Percentiles rank a stretch among this genome's conserved stretches.
These are phyloP conservation scores for Chytriomyces sp. DNA, from an alignment of 192 early-diverging fungal species.

Conservation along the genomic window DNA sequence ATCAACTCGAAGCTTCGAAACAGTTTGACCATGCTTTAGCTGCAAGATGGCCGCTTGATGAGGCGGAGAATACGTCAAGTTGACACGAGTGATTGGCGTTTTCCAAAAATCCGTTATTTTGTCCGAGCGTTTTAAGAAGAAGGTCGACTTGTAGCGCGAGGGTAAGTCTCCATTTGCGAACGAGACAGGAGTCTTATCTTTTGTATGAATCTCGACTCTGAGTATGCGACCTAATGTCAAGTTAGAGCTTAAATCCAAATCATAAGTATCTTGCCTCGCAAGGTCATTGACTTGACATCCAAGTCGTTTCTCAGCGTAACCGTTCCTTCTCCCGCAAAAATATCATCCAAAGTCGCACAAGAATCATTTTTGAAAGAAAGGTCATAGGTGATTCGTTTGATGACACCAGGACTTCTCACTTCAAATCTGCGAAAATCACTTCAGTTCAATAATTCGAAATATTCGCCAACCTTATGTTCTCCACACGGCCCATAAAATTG, in stretches of 20 bases:
- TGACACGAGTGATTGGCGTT: not conserved
- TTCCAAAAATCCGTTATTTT: constrained; percentile 35
- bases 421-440: too few species aligned
- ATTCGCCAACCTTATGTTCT: constrained; percentile 27
- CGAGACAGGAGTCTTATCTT: not conserved
- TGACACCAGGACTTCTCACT: not conserved
- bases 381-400: constrained; percentile 30
- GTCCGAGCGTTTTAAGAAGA: constrained; percentile 27
- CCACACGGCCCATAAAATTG: constrained; percentile 39
- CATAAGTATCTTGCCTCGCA: constrained; percentile 18
- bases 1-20: constrained; percentile 21
- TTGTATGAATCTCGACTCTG: constrained; percentile 23
- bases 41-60: constrained; percentile 29
- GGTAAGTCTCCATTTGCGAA: constrained; percentile 37
- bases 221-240: too few species aligned
- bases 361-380: constrained; percentile 35
- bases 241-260: too few species aligned
- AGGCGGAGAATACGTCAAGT: constrained; percentile 31
- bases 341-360: constrained; percentile 41
- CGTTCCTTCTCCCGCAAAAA: constrained; percentile 44
- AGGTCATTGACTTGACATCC: constrained; percentile 40
- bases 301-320: constrained; percentile 46
- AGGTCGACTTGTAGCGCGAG: constrained; percentile 33
- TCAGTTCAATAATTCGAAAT: too few species aligned
- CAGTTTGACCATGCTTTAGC: constrained; percentile 2